These are phyloP conservation scores for Clarireedia sp. DNA, from an alignment of 2,329 filamentous ascomycete species.

Conservation along the genomic window DNA sequence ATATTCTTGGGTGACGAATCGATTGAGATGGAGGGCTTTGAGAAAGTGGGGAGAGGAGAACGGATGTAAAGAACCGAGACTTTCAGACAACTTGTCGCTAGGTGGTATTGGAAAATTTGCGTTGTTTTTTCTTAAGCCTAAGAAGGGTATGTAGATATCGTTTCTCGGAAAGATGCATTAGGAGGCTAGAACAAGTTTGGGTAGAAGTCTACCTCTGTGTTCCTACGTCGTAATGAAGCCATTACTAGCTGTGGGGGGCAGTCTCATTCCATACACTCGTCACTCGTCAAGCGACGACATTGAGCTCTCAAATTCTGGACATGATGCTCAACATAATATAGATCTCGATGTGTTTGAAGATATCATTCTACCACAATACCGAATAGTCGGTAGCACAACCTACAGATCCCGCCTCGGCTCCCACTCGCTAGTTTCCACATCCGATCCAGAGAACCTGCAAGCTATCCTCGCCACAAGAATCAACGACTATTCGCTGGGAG, in stretches of 20 bases:
- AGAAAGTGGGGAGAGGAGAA: slow-evolving; percentile 17
- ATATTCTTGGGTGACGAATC: slow-evolving; percentile 13
- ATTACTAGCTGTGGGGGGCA: no score
- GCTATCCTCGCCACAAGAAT: slow-evolving; percentile 29
- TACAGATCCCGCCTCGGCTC: slow-evolving; percentile 12
- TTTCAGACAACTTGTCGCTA: slow-evolving; percentile 15
- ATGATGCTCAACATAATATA: slow-evolving; percentile 6
- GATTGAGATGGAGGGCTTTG: slow-evolving; percentile 15
- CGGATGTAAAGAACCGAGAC: slow-evolving; percentile 15
- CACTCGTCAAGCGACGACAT: no score
- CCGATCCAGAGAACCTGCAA: slow-evolving; percentile 29
- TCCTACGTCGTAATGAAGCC: no score
- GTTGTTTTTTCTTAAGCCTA: no score
- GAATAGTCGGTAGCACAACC: slow-evolving; percentile 13
- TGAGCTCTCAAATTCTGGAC: background rate
- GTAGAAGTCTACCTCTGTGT: no score
- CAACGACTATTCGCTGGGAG: slow-evolving; percentile 30
- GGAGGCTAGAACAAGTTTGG: no score
- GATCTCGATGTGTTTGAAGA: slow-evolving; percentile 23
- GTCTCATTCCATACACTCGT: no score
- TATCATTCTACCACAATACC: slow-evolving; percentile 9
- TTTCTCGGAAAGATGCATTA: no score
- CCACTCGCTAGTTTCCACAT: slow-evolving; percentile 37
- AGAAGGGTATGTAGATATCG: no score
- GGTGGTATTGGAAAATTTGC: no score